Conservation (phyloP, 768 basidiomycete genomes). For the Tulasnella sp. region DNA sequence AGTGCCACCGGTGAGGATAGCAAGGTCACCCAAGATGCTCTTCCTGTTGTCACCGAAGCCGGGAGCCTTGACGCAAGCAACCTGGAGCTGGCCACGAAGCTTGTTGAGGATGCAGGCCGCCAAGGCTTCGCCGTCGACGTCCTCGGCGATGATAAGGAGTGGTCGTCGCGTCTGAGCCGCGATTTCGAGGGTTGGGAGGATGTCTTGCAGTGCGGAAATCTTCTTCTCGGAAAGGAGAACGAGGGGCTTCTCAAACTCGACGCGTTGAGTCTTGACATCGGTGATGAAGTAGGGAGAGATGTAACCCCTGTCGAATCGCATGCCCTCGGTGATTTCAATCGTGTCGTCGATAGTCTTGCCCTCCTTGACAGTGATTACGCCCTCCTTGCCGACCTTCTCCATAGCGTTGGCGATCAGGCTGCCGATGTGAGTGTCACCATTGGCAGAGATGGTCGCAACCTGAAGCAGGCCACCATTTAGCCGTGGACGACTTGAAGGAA, state of each 20-base stretch:
- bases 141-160: constrained; percentile 92
- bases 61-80: constrained; percentile 90
- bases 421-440: constrained; percentile 78
- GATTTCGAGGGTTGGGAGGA: constrained; percentile 77
- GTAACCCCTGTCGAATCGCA: constrained; percentile 98
- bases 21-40: constrained; percentile 90
- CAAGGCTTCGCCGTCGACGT: constrained; percentile 93
- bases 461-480: constrained; percentile 17
- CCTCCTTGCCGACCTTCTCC: constrained; percentile 99
- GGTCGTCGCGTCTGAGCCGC: constrained; percentile 63
- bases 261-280: constrained; percentile 90
- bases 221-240: constrained; percentile 96
- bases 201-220: constrained; percentile 87
- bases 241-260: constrained; percentile 93
- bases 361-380: constrained; percentile 99
- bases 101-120: constrained; percentile 99
- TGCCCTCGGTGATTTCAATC: constrained; percentile 98
- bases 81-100: constrained; percentile 92
- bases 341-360: constrained; percentile 96
- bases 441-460: constrained; percentile 90
- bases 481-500: not conserved
- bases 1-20: constrained; percentile 93
- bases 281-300: constrained; percentile 98
- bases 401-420: constrained; percentile 95
- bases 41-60: constrained; percentile 99